phyloP scores from a whole-genome alignment of 306 rosid genomes.

The Ceratonia siliqua region DNA sequence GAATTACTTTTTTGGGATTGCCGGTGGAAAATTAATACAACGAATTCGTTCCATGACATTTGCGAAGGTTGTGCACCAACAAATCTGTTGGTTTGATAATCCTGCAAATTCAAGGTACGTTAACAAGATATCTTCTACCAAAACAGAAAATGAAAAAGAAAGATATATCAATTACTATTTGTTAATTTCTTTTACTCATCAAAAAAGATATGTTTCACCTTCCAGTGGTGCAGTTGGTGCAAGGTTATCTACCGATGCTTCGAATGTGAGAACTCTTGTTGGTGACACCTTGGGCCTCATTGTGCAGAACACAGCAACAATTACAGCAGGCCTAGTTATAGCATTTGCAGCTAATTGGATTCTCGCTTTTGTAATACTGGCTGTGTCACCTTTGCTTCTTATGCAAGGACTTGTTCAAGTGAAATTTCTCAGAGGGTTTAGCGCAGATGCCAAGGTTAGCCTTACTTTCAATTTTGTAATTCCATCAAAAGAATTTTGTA shows the following conservation, averaged over 20 bases:
- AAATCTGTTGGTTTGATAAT: constrained; percentile 86
- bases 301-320: constrained; percentile 66
- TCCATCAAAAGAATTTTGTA: background rate
- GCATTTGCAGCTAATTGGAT: constrained; percentile 87
- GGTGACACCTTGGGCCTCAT: constrained; percentile 77
- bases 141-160: background rate
- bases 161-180: background rate
- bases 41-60: constrained; percentile 77
- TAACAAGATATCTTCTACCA: background rate
- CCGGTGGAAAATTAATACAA: constrained; percentile 79
- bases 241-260: constrained; percentile 85
- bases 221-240: constrained; percentile 84
- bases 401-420: constrained; percentile 59
- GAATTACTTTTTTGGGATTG: constrained; percentile 68
- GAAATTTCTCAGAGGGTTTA: constrained; percentile 67
- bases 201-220: background rate
- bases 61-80: constrained; percentile 76
- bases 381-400: constrained; percentile 60
- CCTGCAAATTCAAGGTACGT: constrained; percentile 84
- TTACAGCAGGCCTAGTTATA: constrained; percentile 62
- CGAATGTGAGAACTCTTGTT: constrained; percentile 67
- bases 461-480: background rate
- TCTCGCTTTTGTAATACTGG: constrained; percentile 56
- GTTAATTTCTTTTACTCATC: constrained; percentile 7
- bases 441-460: constrained; percentile 86